Conservation (phyloP, 2,329 filamentous ascomycete genomes). For the Stagonosporopsis cucurbitacearum region DNA sequence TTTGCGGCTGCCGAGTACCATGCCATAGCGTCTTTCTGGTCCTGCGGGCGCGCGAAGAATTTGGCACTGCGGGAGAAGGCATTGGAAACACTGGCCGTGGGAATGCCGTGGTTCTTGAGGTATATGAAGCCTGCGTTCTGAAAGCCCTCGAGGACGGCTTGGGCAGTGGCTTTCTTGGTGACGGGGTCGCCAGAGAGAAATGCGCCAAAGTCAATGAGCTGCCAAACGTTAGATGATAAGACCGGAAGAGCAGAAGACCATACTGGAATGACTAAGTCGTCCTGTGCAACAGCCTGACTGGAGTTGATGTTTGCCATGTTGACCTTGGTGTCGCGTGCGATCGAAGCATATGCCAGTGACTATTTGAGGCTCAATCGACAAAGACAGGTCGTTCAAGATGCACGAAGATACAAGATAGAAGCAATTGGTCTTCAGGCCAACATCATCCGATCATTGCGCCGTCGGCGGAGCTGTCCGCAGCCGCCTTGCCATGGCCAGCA, state of each 20-base stretch:
- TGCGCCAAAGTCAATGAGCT: conserved; percentile 80
- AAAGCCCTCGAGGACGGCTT: conserved; percentile 79
- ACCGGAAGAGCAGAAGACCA: conserved; percentile 58
- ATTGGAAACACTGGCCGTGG: conserved; percentile 62
- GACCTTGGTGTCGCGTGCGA: conserved; percentile 1
- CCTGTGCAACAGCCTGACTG: conserved; percentile 47
- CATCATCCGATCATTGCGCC: conserved; percentile 17
- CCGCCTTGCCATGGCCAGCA: conserved; percentile 21
- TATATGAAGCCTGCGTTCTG: conserved; percentile 89
- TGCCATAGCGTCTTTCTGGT: conserved; percentile 48
- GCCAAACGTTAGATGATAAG: background rate
- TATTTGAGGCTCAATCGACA: background rate
- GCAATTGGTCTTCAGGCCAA: background rate
- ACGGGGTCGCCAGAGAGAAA: conserved; percentile 70
- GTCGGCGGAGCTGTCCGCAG: conserved; percentile 31
- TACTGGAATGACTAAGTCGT: conserved; percentile 50
- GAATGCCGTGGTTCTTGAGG: conserved; percentile 78
- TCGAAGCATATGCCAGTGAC: background rate
- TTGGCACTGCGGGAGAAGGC: conserved; percentile 62
- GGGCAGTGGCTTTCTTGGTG: conserved; percentile 69
- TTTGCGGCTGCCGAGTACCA: conserved; percentile 57
- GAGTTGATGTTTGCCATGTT: conserved; percentile 35
- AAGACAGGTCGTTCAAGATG: background rate
- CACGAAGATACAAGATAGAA: conserved; percentile 5
- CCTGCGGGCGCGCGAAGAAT: conserved; percentile 49